Base-by-base conservation (phyloP, 805 yeast genomes). In the Wickerhamomyces strasburgensis region DNA sequence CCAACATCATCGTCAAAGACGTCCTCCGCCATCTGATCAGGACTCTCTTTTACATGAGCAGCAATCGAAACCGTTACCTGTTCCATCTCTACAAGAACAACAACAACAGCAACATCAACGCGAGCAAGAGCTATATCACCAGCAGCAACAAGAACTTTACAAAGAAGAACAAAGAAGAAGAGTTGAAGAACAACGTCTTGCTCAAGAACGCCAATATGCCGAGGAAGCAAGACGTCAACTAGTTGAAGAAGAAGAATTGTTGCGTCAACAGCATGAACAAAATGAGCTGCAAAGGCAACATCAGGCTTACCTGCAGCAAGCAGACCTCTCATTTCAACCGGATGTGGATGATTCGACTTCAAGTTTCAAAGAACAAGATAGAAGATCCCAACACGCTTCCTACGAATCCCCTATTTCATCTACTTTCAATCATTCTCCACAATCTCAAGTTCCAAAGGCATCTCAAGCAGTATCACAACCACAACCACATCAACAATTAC, bases 1-100 rank as follows among this genome's bases (percentile, higher is more conserved):
- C 28, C 43, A 31, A 15, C 39, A 40, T 9, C 48, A 34, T 17
- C 54, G 47, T 5, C 49, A 45, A 32, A 48, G 54, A 43, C 52
- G 56, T 30, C 57, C 56, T 8, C 51, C 51, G 1, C 51, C 56
- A 21, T 35, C 40, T 24, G 44, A 29, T 1, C 38, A 39, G 17
- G 36, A 29, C 33, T 30, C 28, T 5, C 27, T 13, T n/a, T 27
- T n/a, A 16, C 28, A 14, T 11, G 35, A 28, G 21, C 38, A 28
- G 17, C 35, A 34, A 25, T 14, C 34, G 32, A 4, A 40, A 38
- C 19, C 33, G 29, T n/a, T n/a, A n/a, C n/a, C n/a, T n/a, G n/a
- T n/a, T n/a, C 25, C 25, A 21, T 21, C 7, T 11, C 11, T 21
- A 13, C 42, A 32, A 15, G 41, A 37, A 8, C 40, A 33, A 13